Evolutionary conservation across 2,329 filamentous ascomycete genomes (phyloP).

Genomic region (Fusarium clavum): DNA sequence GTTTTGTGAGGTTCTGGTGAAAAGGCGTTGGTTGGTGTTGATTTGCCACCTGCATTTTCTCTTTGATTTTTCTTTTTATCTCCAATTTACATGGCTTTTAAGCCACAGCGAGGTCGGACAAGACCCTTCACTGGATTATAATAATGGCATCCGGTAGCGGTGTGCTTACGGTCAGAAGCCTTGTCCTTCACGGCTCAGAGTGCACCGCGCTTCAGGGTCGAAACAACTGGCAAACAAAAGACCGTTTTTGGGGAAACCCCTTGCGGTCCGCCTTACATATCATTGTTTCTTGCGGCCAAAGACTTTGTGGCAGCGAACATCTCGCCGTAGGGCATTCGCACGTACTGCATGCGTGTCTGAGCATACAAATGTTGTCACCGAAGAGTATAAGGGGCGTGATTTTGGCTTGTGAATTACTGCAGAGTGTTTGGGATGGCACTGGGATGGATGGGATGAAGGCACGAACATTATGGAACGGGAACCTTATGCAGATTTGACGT

Average conservation of each 20-base stretch:
- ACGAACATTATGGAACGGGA: constrained; percentile 45
- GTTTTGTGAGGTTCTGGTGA: constrained; percentile 56
- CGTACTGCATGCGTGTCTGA: constrained; percentile 25
- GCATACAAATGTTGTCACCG: constrained; percentile 20
- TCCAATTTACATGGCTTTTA: constrained; percentile 34
- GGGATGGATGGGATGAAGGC: constrained; percentile 42
- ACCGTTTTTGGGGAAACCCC: constrained; percentile 4
- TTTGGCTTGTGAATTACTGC: constrained; percentile 34
- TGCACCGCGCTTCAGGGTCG: constrained; percentile 2
- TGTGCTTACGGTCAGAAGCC: constrained; percentile 5
- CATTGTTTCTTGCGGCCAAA: constrained; percentile 28
- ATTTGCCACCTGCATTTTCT: constrained; percentile 50
- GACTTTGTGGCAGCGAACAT: constrained; percentile 26
- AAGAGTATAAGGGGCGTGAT: constrained; percentile 24
- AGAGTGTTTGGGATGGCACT: constrained; percentile 37
- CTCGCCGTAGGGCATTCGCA: constrained; percentile 27
- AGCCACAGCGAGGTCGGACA: constrained; percentile 23
- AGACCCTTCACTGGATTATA: constrained; percentile 27
- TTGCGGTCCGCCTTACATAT: constrained; percentile 7
- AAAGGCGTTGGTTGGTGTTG: constrained; percentile 54
- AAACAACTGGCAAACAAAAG: constrained; percentile 1
- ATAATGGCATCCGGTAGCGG: constrained; percentile 32
- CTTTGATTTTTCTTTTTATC: constrained; percentile 39
- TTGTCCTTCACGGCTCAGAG: constrained; percentile 5
- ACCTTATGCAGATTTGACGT: constrained; percentile 44